Conservation (phyloP, 495 filamentous ascomycete species). For the Aspergillus affinis region DNA sequence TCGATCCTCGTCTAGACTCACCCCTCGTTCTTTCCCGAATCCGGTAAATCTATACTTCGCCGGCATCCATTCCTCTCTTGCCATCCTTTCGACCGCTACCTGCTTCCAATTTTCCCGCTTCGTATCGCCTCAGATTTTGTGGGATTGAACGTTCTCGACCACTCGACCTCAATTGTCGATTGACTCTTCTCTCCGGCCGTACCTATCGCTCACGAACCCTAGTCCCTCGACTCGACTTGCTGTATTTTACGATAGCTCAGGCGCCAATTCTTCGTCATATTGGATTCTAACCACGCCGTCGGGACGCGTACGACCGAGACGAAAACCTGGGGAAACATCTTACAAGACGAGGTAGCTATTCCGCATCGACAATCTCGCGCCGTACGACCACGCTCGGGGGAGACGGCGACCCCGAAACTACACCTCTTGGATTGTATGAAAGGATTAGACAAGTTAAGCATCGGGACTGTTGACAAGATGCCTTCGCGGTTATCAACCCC, state of each 20-base stretch:
- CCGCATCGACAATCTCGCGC: conserved; percentile 35
- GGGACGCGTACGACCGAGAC: conserved; percentile 19
- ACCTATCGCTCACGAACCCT: background rate
- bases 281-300: conserved; percentile 17
- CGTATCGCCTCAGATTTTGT: background rate
- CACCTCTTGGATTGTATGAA: conserved; percentile 11
- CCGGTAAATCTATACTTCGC: conserved; percentile 9
- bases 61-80: conserved; percentile 8
- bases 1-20: conserved; percentile 6
- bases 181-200: background rate
- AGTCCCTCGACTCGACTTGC: conserved; percentile 4
- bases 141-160: conserved; percentile 1
- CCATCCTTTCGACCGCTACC: conserved; percentile 9
- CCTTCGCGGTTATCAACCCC: conserved; percentile 63
- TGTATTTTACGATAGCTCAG: conserved; percentile 19
- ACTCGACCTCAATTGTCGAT: background rate
- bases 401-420: conserved; percentile 53
- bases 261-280: conserved; percentile 26
- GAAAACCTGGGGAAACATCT: conserved; percentile 12
- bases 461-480: conserved; percentile 46
- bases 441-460: conserved; percentile 12
- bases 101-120: conserved; percentile 7
- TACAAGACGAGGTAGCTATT: conserved; percentile 25
- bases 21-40: conserved; percentile 10
- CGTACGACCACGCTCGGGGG: conserved; percentile 53